Percentiles rank a stretch among this genome's conserved stretches.
These are phyloP conservation scores for Blastomyces percursus DNA, from an alignment of 2,329 filamentous ascomycete species.

Conservation along the genomic window DNA sequence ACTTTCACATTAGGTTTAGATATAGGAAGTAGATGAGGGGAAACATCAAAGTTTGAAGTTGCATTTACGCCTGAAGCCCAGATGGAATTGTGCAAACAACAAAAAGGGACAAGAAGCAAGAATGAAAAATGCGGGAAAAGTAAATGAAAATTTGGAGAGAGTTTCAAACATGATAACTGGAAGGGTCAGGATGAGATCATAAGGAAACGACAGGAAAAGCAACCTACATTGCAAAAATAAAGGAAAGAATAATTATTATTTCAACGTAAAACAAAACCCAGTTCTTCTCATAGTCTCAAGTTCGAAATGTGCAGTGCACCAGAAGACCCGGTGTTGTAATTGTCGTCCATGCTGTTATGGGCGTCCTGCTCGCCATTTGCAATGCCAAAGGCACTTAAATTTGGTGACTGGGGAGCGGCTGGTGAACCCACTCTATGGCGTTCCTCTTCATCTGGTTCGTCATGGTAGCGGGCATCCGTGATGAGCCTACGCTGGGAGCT, in stretches of 20 bases:
- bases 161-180: neutral
- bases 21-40: neutral
- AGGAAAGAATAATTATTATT: neutral
- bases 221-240: neutral
- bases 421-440: neutral
- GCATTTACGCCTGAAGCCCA: too few species aligned
- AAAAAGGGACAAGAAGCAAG: too few species aligned
- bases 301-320: slow-evolving; percentile 1
- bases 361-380: neutral
- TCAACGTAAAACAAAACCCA: neutral
- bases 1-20: neutral
- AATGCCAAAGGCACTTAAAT: neutral
- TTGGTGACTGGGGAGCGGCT: neutral
- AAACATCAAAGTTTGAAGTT: too few species aligned
- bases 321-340: neutral
- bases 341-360: neutral
- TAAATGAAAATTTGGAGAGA: neutral
- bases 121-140: neutral
- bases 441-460: neutral
- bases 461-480: neutral
- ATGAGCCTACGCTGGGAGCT: neutral
- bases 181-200: neutral
- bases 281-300: neutral
- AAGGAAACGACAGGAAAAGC: neutral
- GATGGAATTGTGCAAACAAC: too few species aligned